These are phyloP conservation scores for Colletotrichum sp. DNA, from an alignment of 2,329 filamentous ascomycete genomes.

Conservation along the genomic window DNA sequence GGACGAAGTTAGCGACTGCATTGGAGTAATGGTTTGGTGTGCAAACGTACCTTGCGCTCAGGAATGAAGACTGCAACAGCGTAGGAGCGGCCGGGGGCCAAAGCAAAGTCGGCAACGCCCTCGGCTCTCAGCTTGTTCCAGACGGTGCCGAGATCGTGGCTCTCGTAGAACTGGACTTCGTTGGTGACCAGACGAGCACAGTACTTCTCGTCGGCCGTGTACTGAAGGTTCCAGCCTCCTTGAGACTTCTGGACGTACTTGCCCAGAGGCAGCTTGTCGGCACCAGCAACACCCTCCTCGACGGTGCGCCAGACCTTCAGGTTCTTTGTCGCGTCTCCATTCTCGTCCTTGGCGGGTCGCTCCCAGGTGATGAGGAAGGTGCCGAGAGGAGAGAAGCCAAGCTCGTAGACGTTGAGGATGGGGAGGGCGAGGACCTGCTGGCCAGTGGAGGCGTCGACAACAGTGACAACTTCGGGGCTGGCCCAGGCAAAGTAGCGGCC, in stretches of 20 bases:
- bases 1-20: conserved; percentile 3
- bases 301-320: conserved; percentile 93
- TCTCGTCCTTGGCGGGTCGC: conserved; percentile 88
- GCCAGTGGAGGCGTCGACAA: conserved; percentile 82
- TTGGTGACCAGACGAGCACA: conserved; percentile 95
- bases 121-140: conserved; percentile 97
- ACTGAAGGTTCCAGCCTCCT: conserved; percentile 96
- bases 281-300: conserved; percentile 66
- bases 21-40: background rate
- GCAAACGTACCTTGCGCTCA: conserved; percentile 79
- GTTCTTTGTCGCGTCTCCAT: conserved; percentile 93
- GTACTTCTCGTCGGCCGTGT: conserved; percentile 90
- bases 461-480: conserved; percentile 82
- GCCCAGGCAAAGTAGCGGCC: conserved; percentile 97
- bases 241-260: conserved; percentile 95
- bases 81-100: conserved; percentile 88
- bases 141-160: conserved; percentile 80
- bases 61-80: conserved; percentile 95
- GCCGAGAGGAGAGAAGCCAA: conserved; percentile 91
- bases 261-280: conserved; percentile 77
- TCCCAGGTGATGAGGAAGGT: conserved; percentile 98
- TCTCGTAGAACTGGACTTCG: conserved; percentile 96
- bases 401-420: conserved; percentile 86
- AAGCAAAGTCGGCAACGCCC: conserved; percentile 85
- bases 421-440: conserved; percentile 76